Percentiles rank a stretch among this genome's conserved stretches.
Evolutionary conservation across 31 red algal species (phyloP).

Genomic region (Bonnemaisonia californica): DNA sequence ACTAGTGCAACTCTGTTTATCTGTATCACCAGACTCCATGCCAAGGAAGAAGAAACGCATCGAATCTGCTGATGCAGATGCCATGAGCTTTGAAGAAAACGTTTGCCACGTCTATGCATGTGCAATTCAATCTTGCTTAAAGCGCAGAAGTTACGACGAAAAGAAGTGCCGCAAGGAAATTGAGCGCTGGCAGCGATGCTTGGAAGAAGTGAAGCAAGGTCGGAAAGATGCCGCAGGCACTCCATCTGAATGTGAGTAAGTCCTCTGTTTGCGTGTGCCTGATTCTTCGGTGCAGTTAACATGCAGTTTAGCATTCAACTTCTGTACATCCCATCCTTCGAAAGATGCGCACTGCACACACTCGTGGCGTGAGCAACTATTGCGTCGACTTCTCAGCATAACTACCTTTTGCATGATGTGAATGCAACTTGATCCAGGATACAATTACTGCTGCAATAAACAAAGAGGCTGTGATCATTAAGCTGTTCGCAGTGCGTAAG

Average conservation of each 20-base stretch:
- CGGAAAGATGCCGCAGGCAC: not conserved
- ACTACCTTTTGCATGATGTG: not conserved
- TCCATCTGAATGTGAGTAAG: not conserved
- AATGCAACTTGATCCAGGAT: constrained; percentile 40
- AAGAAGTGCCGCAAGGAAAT: constrained; percentile 67
- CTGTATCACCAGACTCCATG: too few species aligned
- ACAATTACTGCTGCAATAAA: constrained; percentile 33
- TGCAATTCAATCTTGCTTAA: constrained; percentile 61
- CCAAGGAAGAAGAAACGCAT: too few species aligned
- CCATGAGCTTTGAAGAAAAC: constrained; percentile 56
- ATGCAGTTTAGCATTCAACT: too few species aligned
- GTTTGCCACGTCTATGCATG: constrained; percentile 58
- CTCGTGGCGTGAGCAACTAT: too few species aligned
- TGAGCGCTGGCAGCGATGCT: constrained; percentile 42
- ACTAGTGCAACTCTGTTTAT: too few species aligned
- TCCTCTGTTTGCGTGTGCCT: not conserved
- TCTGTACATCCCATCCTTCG: too few species aligned
- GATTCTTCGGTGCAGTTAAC: too few species aligned
- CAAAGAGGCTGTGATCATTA: constrained; percentile 26
- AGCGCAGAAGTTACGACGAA: constrained; percentile 48
- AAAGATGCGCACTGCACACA: too few species aligned
- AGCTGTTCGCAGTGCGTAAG: constrained; percentile 56
- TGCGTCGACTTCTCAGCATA: not conserved
- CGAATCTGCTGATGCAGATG: not conserved
- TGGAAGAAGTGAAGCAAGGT: constrained; percentile 26